Conservation (phyloP, 345 rosid species). For the Trapa bicornis region DNA sequence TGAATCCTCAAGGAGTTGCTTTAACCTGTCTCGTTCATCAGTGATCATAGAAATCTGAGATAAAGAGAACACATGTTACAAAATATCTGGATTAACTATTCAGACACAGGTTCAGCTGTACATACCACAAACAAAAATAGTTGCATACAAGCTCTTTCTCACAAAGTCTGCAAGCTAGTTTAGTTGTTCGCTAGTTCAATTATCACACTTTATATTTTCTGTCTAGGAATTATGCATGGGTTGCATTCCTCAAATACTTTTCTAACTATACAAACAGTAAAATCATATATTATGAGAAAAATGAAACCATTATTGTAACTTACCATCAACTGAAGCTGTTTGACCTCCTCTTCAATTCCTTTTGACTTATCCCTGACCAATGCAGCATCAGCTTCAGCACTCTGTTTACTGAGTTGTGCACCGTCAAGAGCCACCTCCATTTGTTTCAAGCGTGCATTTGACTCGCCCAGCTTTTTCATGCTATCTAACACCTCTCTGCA, state of each 20-base stretch:
- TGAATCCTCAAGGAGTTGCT: slow-evolving; percentile 38
- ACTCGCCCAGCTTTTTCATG: slow-evolving; percentile 67
- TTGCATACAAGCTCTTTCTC: neutral
- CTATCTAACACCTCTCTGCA: slow-evolving; percentile 68
- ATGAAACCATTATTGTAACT: slow-evolving; percentile 4
- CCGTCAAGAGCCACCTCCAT: slow-evolving; percentile 73
- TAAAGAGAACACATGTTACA: neutral
- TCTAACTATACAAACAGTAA: neutral
- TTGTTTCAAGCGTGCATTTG: slow-evolving; percentile 56
- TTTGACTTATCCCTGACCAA: slow-evolving; percentile 53
- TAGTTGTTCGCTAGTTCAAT: neutral
- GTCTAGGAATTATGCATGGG: neutral
- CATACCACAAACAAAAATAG: slow-evolving; percentile 7
- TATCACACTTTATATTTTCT: neutral
- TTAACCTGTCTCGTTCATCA: slow-evolving; percentile 70
- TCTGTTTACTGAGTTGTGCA: slow-evolving; percentile 46
- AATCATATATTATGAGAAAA: neutral
- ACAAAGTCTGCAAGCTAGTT: neutral
- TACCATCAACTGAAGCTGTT: slow-evolving; percentile 55
- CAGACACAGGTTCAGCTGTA: neutral
- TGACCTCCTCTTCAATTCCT: slow-evolving; percentile 50
- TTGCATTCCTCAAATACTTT: neutral
- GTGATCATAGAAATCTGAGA: slow-evolving; percentile 57
- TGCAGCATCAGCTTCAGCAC: slow-evolving; percentile 63
- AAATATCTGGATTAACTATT: neutral